phyloP scores from a whole-genome alignment of 768 basidiomycete genomes.

The Lentinula raphanica region DNA sequence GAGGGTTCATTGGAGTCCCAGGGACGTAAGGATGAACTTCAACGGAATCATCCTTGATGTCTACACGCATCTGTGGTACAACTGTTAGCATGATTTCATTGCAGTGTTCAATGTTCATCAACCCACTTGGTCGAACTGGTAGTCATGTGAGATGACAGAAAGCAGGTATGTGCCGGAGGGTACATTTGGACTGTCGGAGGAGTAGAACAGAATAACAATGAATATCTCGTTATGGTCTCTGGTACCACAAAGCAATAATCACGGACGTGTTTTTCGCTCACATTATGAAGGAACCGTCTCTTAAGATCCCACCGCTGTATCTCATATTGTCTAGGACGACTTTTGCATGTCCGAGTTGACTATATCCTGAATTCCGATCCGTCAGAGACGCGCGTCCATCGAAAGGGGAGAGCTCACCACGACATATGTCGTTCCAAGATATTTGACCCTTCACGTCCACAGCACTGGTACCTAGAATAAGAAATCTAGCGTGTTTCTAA shows the following conservation, averaged over 20 bases:
- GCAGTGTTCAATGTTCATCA: no score
- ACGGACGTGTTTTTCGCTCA: conserved; percentile 27
- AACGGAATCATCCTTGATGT: conserved; percentile 42
- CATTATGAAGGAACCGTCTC: conserved; percentile 65
- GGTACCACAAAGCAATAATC: neutral
- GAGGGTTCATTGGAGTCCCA: conserved; percentile 64
- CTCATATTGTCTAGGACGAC: conserved; percentile 58
- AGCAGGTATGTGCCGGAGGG: conserved; percentile 65
- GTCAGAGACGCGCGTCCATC: conserved; percentile 12
- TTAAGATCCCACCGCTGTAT: conserved; percentile 46
- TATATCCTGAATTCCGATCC: conserved; percentile 19
- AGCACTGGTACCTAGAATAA: conserved; percentile 24
- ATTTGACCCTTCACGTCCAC: conserved; percentile 59
- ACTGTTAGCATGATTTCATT: neutral
- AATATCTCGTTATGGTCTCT: neutral
- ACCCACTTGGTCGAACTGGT: conserved; percentile 64
- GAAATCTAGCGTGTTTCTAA: neutral
- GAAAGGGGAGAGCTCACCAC: conserved; percentile 32
- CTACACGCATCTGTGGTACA: conserved; percentile 57
- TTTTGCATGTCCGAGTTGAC: conserved; percentile 48
- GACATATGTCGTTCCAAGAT: conserved; percentile 68
- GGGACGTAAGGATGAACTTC: conserved; percentile 60
- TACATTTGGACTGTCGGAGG: conserved; percentile 55
- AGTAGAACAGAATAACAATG: conserved; percentile 4
- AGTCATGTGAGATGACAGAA: conserved; percentile 61